Percentiles rank a stretch among this genome's conserved stretches.
phyloP scores from a whole-genome alignment of 2,329 filamentous ascomycete genomes.

The Stemphylium lycopersici region DNA sequence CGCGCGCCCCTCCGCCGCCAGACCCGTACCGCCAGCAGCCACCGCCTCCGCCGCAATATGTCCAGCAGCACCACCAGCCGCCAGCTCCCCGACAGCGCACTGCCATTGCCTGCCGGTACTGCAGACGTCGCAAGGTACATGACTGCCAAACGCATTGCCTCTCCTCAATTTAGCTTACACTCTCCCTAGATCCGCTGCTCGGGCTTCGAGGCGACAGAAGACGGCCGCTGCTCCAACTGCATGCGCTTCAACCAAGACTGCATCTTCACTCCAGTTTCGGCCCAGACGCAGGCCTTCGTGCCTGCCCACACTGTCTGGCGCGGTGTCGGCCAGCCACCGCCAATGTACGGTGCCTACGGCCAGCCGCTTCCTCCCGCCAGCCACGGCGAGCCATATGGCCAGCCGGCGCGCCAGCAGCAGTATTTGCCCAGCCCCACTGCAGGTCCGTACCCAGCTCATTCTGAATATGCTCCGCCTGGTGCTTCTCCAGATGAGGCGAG shows the following conservation, averaged over 20 bases:
- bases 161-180: constrained; percentile 19
- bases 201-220: constrained; percentile 73
- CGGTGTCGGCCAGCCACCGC: constrained; percentile 52
- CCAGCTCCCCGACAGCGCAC: constrained; percentile 65
- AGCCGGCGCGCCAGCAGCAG: constrained; percentile 51
- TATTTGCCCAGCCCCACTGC: constrained; percentile 55
- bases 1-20: constrained; percentile 45
- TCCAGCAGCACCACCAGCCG: constrained; percentile 47
- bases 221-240: constrained; percentile 76
- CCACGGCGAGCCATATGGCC: constrained; percentile 44
- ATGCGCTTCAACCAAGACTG: constrained; percentile 77
- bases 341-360: constrained; percentile 60
- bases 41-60: constrained; percentile 50
- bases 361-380: constrained; percentile 53
- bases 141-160: neutral
- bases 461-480: constrained; percentile 40
- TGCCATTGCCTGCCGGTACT: constrained; percentile 66
- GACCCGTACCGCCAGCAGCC: constrained; percentile 50
- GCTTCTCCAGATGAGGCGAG: constrained; percentile 47
- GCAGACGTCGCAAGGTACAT: constrained; percentile 63
- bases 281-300: constrained; percentile 75
- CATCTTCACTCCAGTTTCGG: constrained; percentile 77
- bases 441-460: constrained; percentile 50
- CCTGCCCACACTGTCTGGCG: constrained; percentile 71
- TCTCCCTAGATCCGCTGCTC: constrained; percentile 71